Base-by-base conservation (phyloP, 2,329 filamentous ascomycete genomes). In the Fusarium fujikuroi region DNA sequence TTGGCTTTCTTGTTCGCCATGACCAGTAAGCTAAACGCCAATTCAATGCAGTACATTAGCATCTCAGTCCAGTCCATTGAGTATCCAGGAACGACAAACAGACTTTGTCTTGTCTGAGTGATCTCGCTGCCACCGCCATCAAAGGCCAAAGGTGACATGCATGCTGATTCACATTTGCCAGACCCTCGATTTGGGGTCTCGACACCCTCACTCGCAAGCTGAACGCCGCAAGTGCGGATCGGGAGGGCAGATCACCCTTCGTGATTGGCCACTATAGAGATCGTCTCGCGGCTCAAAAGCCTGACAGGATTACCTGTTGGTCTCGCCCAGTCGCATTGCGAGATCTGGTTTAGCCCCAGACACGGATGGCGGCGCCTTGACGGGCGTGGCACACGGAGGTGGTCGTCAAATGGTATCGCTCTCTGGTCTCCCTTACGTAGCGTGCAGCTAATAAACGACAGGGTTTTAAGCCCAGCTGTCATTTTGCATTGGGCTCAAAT, bases 391-490 rank as follows among this genome's bases (percentile, higher is more conserved):
- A 46, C 61, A 30, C 53, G 44, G 53, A 49, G 49, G 37, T 36
- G 34, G 23, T 36, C 49, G 19, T 67, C 34, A 28, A 47, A 58
- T 68, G 62, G 58, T 23, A 49, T 74, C 59, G 66, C 70, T 74
- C 71, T 74, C 32, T 57, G n/a, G 23, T 37, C 49, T 30, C 40
- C 50, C 50, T 59, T 60, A 18, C 47, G 44, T 69, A 57, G 49
- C 15, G 19, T 34, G 40, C n/a, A 58, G 40, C 62, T 71, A 50
- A 40, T 68, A 50, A 36, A 5, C 37, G 40, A 42, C 34, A 46
- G 42, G 57, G 44, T 32, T 49, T 25, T 25, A 19, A 28, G 44
- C 50, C 39, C 36, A 61, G 49, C 56, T 68, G 32, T 63, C 66
- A 70, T 46, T 39, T 34, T 42, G 28, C 40, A 7, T 32, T 30